Evolutionary conservation across 768 basidiomycete species (phyloP).

Genomic region (Gloeopeniophorella convolvens): DNA sequence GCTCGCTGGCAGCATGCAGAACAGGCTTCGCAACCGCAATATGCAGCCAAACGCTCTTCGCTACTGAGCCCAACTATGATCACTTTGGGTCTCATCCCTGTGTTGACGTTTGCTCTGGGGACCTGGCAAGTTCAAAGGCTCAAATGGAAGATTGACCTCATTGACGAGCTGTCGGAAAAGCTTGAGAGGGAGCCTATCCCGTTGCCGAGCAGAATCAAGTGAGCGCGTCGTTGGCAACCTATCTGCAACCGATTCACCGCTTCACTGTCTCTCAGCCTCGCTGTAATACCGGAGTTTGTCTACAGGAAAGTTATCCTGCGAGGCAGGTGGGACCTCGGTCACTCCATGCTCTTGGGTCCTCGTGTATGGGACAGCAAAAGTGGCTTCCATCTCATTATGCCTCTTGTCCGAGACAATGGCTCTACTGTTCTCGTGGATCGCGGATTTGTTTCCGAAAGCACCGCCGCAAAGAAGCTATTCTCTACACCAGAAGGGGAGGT

Average conservation of each 20-base stretch:
- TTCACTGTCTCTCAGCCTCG: constrained; percentile 39
- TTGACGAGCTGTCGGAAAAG: constrained; percentile 91
- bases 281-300: constrained; percentile 79
- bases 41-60: constrained; percentile 52
- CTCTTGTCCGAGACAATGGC: constrained; percentile 71
- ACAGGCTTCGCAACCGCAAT: constrained; percentile 23
- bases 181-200: constrained; percentile 69
- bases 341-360: constrained; percentile 77
- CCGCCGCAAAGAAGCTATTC: constrained; percentile 33
- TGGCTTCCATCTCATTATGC: constrained; percentile 85
- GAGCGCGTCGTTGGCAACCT: constrained; percentile 25
- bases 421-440: constrained; percentile 88
- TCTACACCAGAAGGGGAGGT: constrained; percentile 48
- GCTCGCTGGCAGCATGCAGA: constrained; percentile 15
- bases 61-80: constrained; percentile 67
- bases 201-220: constrained; percentile 87
- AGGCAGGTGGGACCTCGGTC: constrained; percentile 75
- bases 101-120: constrained; percentile 86
- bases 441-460: constrained; percentile 73
- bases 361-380: constrained; percentile 83
- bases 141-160: constrained; percentile 91
- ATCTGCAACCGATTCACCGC: constrained; percentile 23
- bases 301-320: constrained; percentile 78
- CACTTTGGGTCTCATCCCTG: constrained; percentile 76
- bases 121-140: constrained; percentile 92